Conservation (phyloP, 75 land plant genomes). For the Gnetum montanum region DNA sequence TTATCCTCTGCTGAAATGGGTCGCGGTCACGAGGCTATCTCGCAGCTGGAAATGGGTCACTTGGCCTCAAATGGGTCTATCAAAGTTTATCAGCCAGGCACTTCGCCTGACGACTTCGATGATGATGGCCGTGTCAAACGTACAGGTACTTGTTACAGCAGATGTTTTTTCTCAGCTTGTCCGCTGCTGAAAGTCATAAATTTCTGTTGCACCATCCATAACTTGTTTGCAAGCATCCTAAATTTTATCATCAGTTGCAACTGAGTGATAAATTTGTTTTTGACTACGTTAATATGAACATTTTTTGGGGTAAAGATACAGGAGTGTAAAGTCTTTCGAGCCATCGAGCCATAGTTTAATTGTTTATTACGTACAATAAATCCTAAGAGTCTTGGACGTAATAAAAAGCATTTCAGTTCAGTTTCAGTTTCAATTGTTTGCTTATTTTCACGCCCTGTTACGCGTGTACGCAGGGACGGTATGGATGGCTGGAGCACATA, state of each 20-base stretch:
- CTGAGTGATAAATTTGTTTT: neutral
- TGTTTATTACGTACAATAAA: neutral
- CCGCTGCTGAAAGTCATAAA: too few species aligned
- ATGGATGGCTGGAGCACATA: conserved; percentile 78
- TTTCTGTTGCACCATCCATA: neutral
- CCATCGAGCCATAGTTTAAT: neutral
- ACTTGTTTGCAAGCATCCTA: neutral
- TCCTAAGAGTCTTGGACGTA: neutral
- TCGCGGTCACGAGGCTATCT: too few species aligned
- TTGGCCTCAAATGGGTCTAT: too few species aligned
- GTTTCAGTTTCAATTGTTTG: neutral
- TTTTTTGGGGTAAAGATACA: neutral
- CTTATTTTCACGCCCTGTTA: neutral
- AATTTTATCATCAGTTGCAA: neutral
- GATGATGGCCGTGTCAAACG: conserved; percentile 42
- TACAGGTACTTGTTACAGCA: conserved; percentile 11
- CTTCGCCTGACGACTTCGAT: conserved; percentile 31
- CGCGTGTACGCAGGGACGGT: conserved; percentile 18
- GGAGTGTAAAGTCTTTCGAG: neutral
- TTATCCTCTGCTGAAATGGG: too few species aligned
- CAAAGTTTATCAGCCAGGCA: too few species aligned
- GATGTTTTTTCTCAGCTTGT: neutral
- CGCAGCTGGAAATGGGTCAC: too few species aligned
- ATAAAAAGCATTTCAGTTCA: neutral
- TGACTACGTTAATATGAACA: neutral